Percentiles rank a stretch among this genome's conserved stretches.
Evolutionary conservation across 306 rosid species (phyloP).

Genomic region (Echinosophora koreensis): DNA sequence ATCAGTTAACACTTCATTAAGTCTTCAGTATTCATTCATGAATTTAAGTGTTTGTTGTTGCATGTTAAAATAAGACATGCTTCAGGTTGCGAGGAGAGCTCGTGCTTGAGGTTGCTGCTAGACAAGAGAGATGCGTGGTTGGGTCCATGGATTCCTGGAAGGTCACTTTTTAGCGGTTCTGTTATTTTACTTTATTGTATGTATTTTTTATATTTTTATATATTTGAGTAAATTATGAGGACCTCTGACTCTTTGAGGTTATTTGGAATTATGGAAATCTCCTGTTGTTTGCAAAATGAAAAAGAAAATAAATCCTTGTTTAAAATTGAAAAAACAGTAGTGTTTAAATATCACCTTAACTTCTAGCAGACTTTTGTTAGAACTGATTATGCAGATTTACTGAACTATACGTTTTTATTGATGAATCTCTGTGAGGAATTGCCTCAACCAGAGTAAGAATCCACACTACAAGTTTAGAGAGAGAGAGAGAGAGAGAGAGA

Average conservation of each 20-base stretch:
- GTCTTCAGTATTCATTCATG: slow-evolving; percentile 37
- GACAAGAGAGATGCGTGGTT: slow-evolving; percentile 99
- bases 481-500: no score
- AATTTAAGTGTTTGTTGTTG: slow-evolving; percentile 50
- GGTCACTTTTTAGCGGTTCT: slow-evolving; percentile 61
- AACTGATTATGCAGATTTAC: no score
- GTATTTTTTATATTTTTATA: slow-evolving; percentile 25
- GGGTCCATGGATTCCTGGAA: slow-evolving; percentile 99
- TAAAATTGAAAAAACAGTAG: slow-evolving; percentile 15
- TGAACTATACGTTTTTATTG: no score
- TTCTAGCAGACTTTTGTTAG: neutral
- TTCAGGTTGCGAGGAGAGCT: slow-evolving; percentile 89
- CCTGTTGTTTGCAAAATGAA: slow-evolving; percentile 33
- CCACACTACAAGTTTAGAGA: no score
- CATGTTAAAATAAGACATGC: slow-evolving; percentile 69
- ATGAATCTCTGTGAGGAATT: no score
- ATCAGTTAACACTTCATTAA: slow-evolving; percentile 26
- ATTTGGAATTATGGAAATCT: slow-evolving; percentile 32
- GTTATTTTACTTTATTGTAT: slow-evolving; percentile 27
- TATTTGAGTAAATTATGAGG: slow-evolving; percentile 24
- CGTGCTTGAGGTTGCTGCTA: slow-evolving; percentile 91
- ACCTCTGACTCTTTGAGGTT: slow-evolving; percentile 31
- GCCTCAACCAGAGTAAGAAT: no score
- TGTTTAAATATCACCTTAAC: neutral
- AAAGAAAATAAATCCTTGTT: neutral